Percentiles rank a stretch among this genome's conserved stretches.
These are phyloP conservation scores for Cytospora mali DNA, from an alignment of 2,329 filamentous ascomycete species.

Conservation along the genomic window DNA sequence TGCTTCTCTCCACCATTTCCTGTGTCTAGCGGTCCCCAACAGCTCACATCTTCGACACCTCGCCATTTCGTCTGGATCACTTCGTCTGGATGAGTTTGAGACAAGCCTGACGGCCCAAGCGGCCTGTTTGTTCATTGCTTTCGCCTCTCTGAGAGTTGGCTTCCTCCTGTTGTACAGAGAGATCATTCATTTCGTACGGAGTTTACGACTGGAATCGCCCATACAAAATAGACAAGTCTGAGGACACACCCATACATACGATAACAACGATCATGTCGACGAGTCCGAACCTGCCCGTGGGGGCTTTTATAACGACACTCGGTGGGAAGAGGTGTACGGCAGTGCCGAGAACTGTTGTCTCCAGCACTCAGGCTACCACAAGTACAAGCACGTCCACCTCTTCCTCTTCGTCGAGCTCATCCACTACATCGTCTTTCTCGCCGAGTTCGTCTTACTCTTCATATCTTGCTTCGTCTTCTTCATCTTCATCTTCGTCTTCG, in stretches of 20 bases:
- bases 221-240: constrained; percentile 17
- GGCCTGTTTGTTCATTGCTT: constrained; percentile 39
- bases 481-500: too few species aligned
- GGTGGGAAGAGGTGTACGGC: constrained; percentile 57
- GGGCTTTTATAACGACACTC: constrained; percentile 53
- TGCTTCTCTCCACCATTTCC: neutral
- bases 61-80: constrained; percentile 38
- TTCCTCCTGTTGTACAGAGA: constrained; percentile 34
- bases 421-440: constrained; percentile 19
- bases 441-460: constrained; percentile 15
- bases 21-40: neutral
- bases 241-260: too few species aligned
- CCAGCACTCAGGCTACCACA: constrained; percentile 29
- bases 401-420: constrained; percentile 26
- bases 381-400: constrained; percentile 30
- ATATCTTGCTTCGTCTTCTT: too few species aligned
- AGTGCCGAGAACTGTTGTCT: constrained; percentile 44
- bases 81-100: constrained; percentile 43
- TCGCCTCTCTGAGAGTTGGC: constrained; percentile 35
- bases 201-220: constrained; percentile 50
- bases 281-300: constrained; percentile 45
- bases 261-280: constrained; percentile 44
- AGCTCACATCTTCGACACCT: constrained; percentile 1
- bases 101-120: constrained; percentile 44
- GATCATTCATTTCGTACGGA: constrained; percentile 33